A percentile compares a stretch with the other conserved stretches of the same genome.
Evolutionary conservation across 2,329 filamentous ascomycete genomes (phyloP).

Genomic region (Neospermospora avenae): DNA sequence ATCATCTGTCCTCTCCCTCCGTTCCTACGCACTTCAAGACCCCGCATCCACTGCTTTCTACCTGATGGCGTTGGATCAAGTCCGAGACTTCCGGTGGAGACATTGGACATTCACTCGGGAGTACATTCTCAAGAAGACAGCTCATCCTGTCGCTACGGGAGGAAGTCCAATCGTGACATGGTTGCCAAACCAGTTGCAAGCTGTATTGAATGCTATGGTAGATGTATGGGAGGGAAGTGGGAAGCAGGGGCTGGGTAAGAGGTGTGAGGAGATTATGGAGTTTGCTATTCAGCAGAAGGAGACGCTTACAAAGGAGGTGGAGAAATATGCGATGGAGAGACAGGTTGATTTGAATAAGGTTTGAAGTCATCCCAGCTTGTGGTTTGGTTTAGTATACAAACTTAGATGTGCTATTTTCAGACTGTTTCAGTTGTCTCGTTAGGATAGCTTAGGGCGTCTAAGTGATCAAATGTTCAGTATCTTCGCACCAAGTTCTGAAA

Average conservation of each 20-base stretch:
- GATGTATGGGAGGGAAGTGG: conserved; percentile 45
- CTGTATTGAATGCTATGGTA: conserved; percentile 69
- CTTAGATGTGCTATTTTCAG: not conserved
- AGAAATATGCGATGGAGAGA: conserved; percentile 68
- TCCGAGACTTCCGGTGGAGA: conserved; percentile 77
- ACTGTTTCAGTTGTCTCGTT: too few relatives aligned
- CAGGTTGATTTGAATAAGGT: not conserved
- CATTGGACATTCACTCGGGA: conserved; percentile 85
- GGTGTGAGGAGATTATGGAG: conserved; percentile 63
- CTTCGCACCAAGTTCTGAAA: too few relatives aligned
- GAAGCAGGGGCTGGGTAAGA: conserved; percentile 31
- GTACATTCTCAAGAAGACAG: conserved; percentile 77
- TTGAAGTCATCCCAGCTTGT: not conserved
- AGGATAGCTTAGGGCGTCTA: too few relatives aligned
- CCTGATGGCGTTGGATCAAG: conserved; percentile 66
- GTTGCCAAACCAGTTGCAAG: conserved; percentile 77
- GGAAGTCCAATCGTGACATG: conserved; percentile 81
- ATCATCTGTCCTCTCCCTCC: conserved; percentile 49
- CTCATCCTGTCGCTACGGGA: conserved; percentile 74
- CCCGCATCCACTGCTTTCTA: conserved; percentile 59
- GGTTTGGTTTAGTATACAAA: not conserved
- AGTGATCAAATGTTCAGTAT: too few relatives aligned
- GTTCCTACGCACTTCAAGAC: conserved; percentile 53
- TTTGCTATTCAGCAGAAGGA: conserved; percentile 59
- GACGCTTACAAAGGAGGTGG: conserved; percentile 68